Evolutionary conservation across 73 alveolate species (phyloP), one percentile per base, ranked within the genome.

Genomic region (Blepharisma stoltei): DNA sequence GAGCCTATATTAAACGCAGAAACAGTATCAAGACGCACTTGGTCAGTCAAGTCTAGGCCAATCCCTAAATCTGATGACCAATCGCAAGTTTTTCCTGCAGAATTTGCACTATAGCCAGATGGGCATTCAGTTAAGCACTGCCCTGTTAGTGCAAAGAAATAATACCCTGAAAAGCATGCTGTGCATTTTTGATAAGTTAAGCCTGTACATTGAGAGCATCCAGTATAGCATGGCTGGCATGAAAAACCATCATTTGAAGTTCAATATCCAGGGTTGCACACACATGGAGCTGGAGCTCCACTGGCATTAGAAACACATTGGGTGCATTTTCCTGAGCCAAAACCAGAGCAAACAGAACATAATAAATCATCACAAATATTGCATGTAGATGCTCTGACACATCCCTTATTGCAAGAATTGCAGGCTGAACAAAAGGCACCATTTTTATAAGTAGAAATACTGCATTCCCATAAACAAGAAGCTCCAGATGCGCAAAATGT

Each of bases 201-300:
- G 3, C 41, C 41, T 60, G 73, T 25, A 47, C 73, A 60, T 8
- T 18, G 38, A 9, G 73, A 18, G 46, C 73, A 60, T 2, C 73
- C 73, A 14, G 73, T 9, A 60, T 60, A 60, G 46, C 73, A 60
- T 25, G 11, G 14, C 23, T n/a, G 23, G 5, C 73, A 60, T 8
- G 46, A 8, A 8, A 14, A n/a, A 5, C 23, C 73, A 9, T 14
- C 73, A 18, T 60, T 38, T n/a, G 14, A 60, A n/a, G 46, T 14
- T 14, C 14, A 14, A 25, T 60, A 60, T 0, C 14, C 46, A 38
- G 73, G 14, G 47, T 60, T 5, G 47, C 73, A 60, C 23, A 9
- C 45, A 5, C 73, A 60, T n/a, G 73, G 3, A 2, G 47, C 14
- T 0, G 18, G 46, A 18, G 18, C 73, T 20, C 18, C 14, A 18